phyloP scores from a whole-genome alignment of 352 stramenopile species.

The Pythium oligandrum region DNA sequence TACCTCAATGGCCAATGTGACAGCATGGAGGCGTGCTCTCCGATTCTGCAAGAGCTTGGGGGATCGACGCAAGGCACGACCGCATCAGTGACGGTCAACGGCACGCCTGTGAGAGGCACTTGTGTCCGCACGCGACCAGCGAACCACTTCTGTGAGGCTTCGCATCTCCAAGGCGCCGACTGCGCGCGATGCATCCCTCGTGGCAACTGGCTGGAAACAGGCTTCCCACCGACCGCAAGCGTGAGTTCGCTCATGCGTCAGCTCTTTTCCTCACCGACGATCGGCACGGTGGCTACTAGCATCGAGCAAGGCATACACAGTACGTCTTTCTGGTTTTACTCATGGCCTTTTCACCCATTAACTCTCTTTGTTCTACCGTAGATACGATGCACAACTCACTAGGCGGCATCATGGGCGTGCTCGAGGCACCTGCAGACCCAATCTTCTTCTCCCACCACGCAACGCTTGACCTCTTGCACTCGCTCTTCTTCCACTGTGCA shows the following conservation, averaged over 20 bases:
- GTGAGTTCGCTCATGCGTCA: constrained; percentile 73
- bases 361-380: constrained; percentile 12
- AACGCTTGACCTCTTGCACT: constrained; percentile 78
- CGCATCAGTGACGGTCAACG: constrained; percentile 59
- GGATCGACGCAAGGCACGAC: constrained; percentile 36
- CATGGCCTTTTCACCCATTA: too few species aligned
- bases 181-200: constrained; percentile 72
- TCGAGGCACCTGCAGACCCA: constrained; percentile 74
- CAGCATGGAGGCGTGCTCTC: constrained; percentile 73
- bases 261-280: constrained; percentile 63
- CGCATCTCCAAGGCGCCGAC: constrained; percentile 21
- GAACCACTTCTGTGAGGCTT: constrained; percentile 79
- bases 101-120: constrained; percentile 48
- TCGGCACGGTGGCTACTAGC: constrained; percentile 54
- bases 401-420: constrained; percentile 53
- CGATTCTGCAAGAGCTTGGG: constrained; percentile 64
- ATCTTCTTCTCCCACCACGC: constrained; percentile 88
- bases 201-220: constrained; percentile 43
- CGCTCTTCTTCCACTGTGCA: constrained; percentile 81
- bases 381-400: constrained; percentile 81
- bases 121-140: constrained; percentile 43
- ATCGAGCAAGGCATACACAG: constrained; percentile 75
- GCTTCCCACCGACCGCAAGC: constrained; percentile 61
- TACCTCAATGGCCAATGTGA: constrained; percentile 54
- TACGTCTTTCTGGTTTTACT: constrained; percentile 25